Evolutionary conservation across 2,329 filamentous ascomycete genomes (phyloP).

Genomic region (Fusarium coicis): DNA sequence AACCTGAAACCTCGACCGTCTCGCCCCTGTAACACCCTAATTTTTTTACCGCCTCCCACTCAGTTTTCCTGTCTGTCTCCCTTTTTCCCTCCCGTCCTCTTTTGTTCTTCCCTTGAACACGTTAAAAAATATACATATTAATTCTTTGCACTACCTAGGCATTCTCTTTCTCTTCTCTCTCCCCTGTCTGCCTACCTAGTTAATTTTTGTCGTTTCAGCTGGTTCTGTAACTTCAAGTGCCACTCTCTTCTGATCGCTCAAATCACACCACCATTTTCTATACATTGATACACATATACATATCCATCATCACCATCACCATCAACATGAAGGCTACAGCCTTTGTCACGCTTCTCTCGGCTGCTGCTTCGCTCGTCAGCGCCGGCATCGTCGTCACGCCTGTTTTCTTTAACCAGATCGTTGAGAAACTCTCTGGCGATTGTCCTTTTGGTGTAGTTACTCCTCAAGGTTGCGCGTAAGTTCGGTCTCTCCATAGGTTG

Average conservation of each 20-base stretch:
- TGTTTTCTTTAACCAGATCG: slow-evolving; percentile 61
- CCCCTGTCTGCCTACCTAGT: slow-evolving; percentile 6
- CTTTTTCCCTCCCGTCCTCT: background rate
- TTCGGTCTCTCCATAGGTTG: slow-evolving; percentile 10
- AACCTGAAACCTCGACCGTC: slow-evolving; percentile 45
- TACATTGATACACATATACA: background rate
- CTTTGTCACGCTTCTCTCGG: slow-evolving; percentile 53
- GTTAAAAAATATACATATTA: slow-evolving; percentile 16
- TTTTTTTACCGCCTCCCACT: slow-evolving; percentile 22
- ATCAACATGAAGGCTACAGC: slow-evolving; percentile 48
- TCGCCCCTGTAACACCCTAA: slow-evolving; percentile 37
- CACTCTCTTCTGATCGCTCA: background rate
- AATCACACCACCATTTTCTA: slow-evolving; percentile 10
- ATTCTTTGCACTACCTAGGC: slow-evolving; percentile 3
- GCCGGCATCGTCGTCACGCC: slow-evolving; percentile 68
- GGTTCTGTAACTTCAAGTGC: slow-evolving; percentile 29
- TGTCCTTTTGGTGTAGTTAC: slow-evolving; percentile 68
- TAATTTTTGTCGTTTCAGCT: slow-evolving; percentile 28
- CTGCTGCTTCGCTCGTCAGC: slow-evolving; percentile 58
- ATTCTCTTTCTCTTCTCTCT: background rate
- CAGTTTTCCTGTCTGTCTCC: background rate
- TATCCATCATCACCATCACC: background rate
- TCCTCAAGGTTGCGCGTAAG: slow-evolving; percentile 67
- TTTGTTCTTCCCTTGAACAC: background rate
- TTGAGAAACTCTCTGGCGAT: slow-evolving; percentile 59